Percentiles rank a stretch among this genome's conserved stretches.
Evolutionary conservation across 2,329 filamentous ascomycete species (phyloP).

Genomic region (Colletotrichum sp.): DNA sequence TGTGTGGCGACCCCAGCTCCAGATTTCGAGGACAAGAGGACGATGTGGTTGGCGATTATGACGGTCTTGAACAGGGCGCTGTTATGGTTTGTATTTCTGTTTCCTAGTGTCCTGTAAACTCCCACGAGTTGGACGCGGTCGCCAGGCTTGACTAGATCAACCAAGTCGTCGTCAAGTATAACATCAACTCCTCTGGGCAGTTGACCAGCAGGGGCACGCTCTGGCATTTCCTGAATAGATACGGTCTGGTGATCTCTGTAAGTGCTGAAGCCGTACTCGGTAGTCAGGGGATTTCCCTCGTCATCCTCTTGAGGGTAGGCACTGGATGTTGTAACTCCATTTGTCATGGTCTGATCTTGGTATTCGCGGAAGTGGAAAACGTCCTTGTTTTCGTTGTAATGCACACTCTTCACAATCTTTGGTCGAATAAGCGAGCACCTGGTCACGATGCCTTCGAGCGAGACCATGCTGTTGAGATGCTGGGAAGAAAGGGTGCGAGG

Average conservation of each 20-base stretch:
- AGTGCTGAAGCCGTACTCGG: slow-evolving; percentile 94
- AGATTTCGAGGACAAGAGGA: slow-evolving; percentile 93
- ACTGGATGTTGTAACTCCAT: slow-evolving; percentile 84
- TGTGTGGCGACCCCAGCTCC: slow-evolving; percentile 92
- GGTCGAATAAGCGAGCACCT: slow-evolving; percentile 94
- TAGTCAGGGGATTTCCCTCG: slow-evolving; percentile 88
- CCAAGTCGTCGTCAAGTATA: slow-evolving; percentile 94
- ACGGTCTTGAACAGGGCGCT: slow-evolving; percentile 95
- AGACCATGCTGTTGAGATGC: slow-evolving; percentile 96
- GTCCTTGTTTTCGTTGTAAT: slow-evolving; percentile 88
- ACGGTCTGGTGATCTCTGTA: slow-evolving; percentile 98
- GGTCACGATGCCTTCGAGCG: slow-evolving; percentile 95
- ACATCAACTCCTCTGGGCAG: slow-evolving; percentile 95
- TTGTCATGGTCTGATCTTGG: slow-evolving; percentile 96
- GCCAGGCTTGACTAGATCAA: slow-evolving; percentile 92
- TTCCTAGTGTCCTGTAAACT: slow-evolving; percentile 91
- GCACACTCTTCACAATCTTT: slow-evolving; percentile 97
- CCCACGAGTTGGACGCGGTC: slow-evolving; percentile 97
- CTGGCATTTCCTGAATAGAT: slow-evolving; percentile 99
- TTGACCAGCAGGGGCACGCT: slow-evolving; percentile 93
- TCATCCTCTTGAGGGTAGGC: slow-evolving; percentile 96
- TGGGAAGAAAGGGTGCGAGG: slow-evolving; percentile 88
- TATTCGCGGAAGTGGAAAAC: slow-evolving; percentile 92
- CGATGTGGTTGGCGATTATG: slow-evolving; percentile 92
- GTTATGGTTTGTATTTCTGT: slow-evolving; percentile 87